Conservation (phyloP, 805 yeast genomes). For the Ogataea philodendri region DNA sequence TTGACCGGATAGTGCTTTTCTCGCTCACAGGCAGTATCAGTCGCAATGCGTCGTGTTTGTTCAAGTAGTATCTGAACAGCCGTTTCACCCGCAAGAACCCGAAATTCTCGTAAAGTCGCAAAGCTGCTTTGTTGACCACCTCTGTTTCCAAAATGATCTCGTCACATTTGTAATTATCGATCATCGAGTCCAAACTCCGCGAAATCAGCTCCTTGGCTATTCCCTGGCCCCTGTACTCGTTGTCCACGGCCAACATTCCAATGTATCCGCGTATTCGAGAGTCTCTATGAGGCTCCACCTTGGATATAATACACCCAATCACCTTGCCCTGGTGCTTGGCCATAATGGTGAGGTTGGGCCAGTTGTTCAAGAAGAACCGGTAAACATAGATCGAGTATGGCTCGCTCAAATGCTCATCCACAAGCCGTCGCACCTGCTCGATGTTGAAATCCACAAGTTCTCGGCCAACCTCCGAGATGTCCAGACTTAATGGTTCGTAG, state of each 20-base stretch:
- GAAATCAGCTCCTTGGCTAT: conserved; percentile 75
- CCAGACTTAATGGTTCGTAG: conserved; percentile 24
- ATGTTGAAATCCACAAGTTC: conserved; percentile 41
- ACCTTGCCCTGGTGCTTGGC: conserved; percentile 47
- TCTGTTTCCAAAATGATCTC: conserved; percentile 95
- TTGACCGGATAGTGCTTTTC: conserved; percentile 52
- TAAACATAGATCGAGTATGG: conserved; percentile 94
- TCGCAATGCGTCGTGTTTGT: conserved; percentile 90
- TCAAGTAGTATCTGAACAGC: conserved; percentile 81
- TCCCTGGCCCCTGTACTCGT: conserved; percentile 68
- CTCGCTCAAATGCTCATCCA: conserved; percentile 77
- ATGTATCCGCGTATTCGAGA: conserved; percentile 84
- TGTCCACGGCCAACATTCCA: conserved; percentile 91
- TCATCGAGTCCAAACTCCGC: conserved; percentile 63
- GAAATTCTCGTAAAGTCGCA: conserved; percentile 37
- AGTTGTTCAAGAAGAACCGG: conserved; percentile 80
- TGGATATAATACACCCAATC: conserved; percentile 84
- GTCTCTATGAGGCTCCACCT: conserved; percentile 72
- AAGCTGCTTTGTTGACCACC: conserved; percentile 55
- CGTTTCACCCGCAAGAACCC: conserved; percentile 45
- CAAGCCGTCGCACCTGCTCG: conserved; percentile 50
- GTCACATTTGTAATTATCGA: conserved; percentile 60
- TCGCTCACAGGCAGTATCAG: conserved; percentile 77
- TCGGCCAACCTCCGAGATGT: conserved; percentile 12
- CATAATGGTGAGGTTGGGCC: conserved; percentile 82